Evolutionary conservation across 768 basidiomycete species (phyloP), one percentile per base, ranked within the genome.

Genomic region (Russula virescens): DNA sequence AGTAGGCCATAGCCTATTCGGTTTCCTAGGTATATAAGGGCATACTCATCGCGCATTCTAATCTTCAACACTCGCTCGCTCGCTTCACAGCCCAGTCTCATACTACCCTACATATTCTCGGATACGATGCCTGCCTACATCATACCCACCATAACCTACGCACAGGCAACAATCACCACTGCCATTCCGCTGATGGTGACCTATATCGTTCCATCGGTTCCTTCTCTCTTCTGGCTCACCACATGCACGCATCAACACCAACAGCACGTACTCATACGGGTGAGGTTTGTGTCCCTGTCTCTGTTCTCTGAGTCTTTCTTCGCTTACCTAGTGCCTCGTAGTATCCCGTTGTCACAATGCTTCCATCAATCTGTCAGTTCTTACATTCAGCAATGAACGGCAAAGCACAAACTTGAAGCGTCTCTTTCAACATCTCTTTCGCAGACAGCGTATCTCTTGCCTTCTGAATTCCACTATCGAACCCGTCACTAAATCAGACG

Each of bases 1-100:
- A n/a, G n/a, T n/a, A n/a, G n/a, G n/a, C n/a, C n/a, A n/a, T n/a
- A n/a, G n/a, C n/a, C n/a, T n/a, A n/a, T n/a, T n/a, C n/a, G n/a
- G n/a, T n/a, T n/a, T n/a, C n/a, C n/a, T n/a, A 46, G 28, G 49
- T 25, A 62, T 51, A 58, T 61, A 62, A 62, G 40, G 31, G 31
- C 23, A 19, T 16, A 10, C n/a, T 4, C 47, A 43, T 16, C 19
- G 28, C 34, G n/a, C 31, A 19, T 18, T 46, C 1, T 16, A 38
- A 2, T 25, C 26, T 40, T 38, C 34, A 23, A 16, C 49, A 25
- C 38, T 42, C n/a, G n/a, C n/a, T n/a, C n/a, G n/a, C 53, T 26
- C 40, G n/a, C 31, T 16, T 46, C 55, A 19, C 40, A 11, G 16
- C 18, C 42, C 50, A 54, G 38, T 54, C 53, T 40, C 26, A 19